A percentile compares a stretch with the other conserved stretches of the same genome.
These are phyloP conservation scores for Ophiosphaerella herpotricha DNA, from an alignment of 2,329 filamentous ascomycete species.

Conservation along the genomic window DNA sequence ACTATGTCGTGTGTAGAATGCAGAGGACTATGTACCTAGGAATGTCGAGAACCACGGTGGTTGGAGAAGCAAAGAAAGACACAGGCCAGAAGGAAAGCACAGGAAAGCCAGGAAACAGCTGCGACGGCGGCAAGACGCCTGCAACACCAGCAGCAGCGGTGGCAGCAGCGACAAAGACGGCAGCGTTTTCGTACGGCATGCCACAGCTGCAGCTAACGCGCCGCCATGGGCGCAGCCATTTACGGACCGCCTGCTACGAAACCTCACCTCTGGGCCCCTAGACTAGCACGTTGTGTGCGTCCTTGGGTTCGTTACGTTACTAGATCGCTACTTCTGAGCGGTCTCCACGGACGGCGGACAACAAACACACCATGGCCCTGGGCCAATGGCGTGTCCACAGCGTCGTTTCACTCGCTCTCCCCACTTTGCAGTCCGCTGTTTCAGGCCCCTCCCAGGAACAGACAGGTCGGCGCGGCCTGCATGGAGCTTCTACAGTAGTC, in stretches of 20 bases:
- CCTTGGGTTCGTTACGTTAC: too few relatives aligned
- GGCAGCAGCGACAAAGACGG: conserved; percentile 15
- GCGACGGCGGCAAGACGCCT: neutral
- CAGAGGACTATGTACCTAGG: too few relatives aligned
- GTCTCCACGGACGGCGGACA: neutral
- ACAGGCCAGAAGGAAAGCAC: conserved; percentile 1
- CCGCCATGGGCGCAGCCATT: neutral
- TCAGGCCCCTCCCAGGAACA: conserved; percentile 23
- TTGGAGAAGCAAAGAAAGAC: conserved; percentile 11
- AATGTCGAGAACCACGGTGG: neutral
- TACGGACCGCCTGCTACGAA: neutral
- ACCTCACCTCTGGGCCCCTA: conserved; percentile 13
- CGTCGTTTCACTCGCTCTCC: conserved; percentile 22
- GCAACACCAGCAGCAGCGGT: neutral
- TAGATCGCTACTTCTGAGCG: too few relatives aligned
- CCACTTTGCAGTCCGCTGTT: conserved; percentile 29
- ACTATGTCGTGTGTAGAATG: too few relatives aligned
- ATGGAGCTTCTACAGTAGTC: conserved; percentile 3
- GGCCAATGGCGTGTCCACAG: conserved; percentile 18
- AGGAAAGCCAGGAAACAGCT: conserved; percentile 1
- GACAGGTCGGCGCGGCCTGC: conserved; percentile 12
- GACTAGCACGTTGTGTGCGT: conserved; percentile 8
- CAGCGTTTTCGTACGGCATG: conserved; percentile 27
- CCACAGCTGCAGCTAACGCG: conserved; percentile 23
- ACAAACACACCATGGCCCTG: conserved; percentile 5